Conservation (phyloP, 352 stramenopile species). For the Phytopythium delawarense region DNA sequence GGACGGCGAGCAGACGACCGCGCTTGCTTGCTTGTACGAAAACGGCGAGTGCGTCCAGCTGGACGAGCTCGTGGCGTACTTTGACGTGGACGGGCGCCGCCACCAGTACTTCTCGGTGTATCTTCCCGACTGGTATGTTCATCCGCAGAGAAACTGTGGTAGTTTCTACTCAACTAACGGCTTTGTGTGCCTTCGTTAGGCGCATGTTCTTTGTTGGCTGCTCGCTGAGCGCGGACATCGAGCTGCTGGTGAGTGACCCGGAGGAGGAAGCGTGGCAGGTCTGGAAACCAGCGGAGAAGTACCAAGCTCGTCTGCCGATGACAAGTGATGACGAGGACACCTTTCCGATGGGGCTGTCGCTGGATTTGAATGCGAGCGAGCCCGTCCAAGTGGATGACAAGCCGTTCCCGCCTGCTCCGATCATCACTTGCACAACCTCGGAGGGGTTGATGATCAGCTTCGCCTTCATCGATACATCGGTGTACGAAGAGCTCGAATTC, state of each 20-base stretch:
- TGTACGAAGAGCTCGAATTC: slow-evolving; percentile 47
- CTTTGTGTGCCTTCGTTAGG: slow-evolving; percentile 15
- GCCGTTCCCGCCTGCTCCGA: slow-evolving; percentile 37
- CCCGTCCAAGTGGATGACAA: slow-evolving; percentile 49
- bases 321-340: slow-evolving; percentile 64
- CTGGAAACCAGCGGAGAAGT: slow-evolving; percentile 76
- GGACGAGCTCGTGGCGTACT: slow-evolving; percentile 63
- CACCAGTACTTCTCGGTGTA: slow-evolving; percentile 71
- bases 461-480: slow-evolving; percentile 59
- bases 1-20: slow-evolving; percentile 45
- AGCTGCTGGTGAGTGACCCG: slow-evolving; percentile 64
- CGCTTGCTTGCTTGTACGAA: slow-evolving; percentile 60
- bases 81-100: slow-evolving; percentile 40
- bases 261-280: slow-evolving; percentile 56
- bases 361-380: slow-evolving; percentile 55
- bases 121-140: slow-evolving; percentile 47
- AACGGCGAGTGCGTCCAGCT: slow-evolving; percentile 40
- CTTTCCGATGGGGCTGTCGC: slow-evolving; percentile 47
- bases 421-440: slow-evolving; percentile 54
- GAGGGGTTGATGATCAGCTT: slow-evolving; percentile 66
- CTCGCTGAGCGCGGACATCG: slow-evolving; percentile 74
- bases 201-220: slow-evolving; percentile 81
- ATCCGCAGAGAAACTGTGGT: slow-evolving; percentile 1
- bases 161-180: slow-evolving; percentile 2
- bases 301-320: slow-evolving; percentile 70